Base-by-base conservation (phyloP, 2,329 filamentous ascomycete genomes). In the Aspergillus sp. region DNA sequence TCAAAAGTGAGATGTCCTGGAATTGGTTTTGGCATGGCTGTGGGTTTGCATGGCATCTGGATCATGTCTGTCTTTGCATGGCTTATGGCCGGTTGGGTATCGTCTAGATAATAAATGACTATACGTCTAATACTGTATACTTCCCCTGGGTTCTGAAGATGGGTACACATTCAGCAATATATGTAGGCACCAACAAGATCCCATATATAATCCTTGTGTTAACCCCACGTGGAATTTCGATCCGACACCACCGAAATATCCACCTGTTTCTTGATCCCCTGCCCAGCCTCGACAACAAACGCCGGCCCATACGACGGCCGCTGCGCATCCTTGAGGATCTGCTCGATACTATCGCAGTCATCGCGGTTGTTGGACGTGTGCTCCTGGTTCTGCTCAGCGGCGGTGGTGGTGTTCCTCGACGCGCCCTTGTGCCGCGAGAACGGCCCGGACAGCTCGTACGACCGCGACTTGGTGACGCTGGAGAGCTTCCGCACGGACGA, bases 401-500 rank as follows among this genome's bases (percentile, higher is more conserved):
- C 62, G 3, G 56, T 58, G 3, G 53, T 47, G 6, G 55, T 58
- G 19, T 64, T 58, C 36, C 45, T 48, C n/a, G 31, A 51, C 7
- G 59, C 59, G 25, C 55, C 55, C 9, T 50, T 49, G 23, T 59
- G 57, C 7, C 54, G 53, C 5, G 52, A 62, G 20, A 64, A 63
- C 2, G 64, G 62, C 1, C 56, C 55, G 10, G 58, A 63, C 36
- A 68, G 58, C 21, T 68, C 65, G 41, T 67, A 68, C 2, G 65
- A 66, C 11, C 58, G 58, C 16, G 65, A 61, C 23, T 54, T 50
- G 6, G 51, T 54, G 25, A 50, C 58, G 32, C 60, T 67, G 46
- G 65, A 67, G 36, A 68, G 47, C 42, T 68, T 68, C 31, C 63
- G 60, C 19, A 67, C 64, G 11, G 65, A 68, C 1, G 63, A 66